These are phyloP conservation scores for Holtermanniella nyarrowii DNA, from an alignment of 768 basidiomycete genomes.

Conservation along the genomic window DNA sequence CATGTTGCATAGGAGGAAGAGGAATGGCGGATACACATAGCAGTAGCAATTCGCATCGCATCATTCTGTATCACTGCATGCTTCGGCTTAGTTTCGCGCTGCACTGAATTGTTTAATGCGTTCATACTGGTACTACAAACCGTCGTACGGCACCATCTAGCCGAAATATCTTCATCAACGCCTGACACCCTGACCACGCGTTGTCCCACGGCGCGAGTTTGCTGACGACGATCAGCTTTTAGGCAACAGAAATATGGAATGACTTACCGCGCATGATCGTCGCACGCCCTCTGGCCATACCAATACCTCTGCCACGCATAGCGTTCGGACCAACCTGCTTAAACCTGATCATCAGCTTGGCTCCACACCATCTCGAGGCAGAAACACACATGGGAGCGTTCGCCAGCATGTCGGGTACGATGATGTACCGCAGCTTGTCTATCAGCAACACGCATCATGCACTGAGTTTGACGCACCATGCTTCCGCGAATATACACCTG, in stretches of 20 bases:
- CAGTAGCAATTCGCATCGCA: neutral
- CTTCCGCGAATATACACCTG: conserved; percentile 98
- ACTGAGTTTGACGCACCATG: conserved; percentile 51
- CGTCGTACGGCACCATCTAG: neutral
- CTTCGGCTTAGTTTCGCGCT: too few species aligned
- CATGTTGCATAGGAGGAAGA: conserved; percentile 33
- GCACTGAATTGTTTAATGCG: neutral
- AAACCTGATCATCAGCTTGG: conserved; percentile 57
- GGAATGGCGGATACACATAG: conserved; percentile 2
- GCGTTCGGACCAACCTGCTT: conserved; percentile 97
- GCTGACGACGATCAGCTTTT: conserved; percentile 7
- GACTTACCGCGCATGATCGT: conserved; percentile 91
- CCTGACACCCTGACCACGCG: conserved; percentile 34
- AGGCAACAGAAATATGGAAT: conserved; percentile 3
- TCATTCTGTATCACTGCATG: neutral
- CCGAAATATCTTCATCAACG: conserved; percentile 15
- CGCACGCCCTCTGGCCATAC: conserved; percentile 94
- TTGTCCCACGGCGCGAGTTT: conserved; percentile 34
- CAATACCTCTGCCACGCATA: conserved; percentile 97
- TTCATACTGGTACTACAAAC: neutral
- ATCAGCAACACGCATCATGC: neutral
- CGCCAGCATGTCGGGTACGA: conserved; percentile 98
- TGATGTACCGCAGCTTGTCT: conserved; percentile 62
- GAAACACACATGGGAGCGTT: conserved; percentile 89
- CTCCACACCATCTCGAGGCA: neutral